These are phyloP conservation scores for Sisymbrium irio DNA, from an alignment of 345 rosid genomes.

Conservation along the genomic window DNA sequence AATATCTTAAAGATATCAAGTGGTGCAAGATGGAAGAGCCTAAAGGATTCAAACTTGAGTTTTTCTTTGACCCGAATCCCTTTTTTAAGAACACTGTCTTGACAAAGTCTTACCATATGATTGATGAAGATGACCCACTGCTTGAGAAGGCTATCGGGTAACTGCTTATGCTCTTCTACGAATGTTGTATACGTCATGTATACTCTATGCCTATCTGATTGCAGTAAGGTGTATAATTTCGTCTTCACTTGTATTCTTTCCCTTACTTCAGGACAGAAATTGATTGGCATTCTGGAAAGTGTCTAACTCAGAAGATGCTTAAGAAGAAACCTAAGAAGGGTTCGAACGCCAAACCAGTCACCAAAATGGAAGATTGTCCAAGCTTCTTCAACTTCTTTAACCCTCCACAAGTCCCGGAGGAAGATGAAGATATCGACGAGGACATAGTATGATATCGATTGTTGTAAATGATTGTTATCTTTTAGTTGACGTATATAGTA, in stretches of 20 bases:
- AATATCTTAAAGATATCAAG: constrained; percentile 74
- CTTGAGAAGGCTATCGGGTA: constrained; percentile 91
- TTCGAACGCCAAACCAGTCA: constrained; percentile 66
- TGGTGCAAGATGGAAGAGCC: constrained; percentile 73
- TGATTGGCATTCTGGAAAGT: constrained; percentile 91
- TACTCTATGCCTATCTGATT: constrained; percentile 5
- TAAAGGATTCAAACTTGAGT: constrained; percentile 92
- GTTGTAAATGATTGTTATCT: neutral
- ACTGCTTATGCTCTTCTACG: constrained; percentile 14
- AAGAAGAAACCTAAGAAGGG: constrained; percentile 95
- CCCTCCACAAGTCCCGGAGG: constrained; percentile 91
- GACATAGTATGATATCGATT: constrained; percentile 48
- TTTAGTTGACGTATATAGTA: neutral
- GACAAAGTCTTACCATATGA: constrained; percentile 90
- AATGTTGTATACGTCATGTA: neutral
- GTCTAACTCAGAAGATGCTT: constrained; percentile 78
- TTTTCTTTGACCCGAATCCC: constrained; percentile 75
- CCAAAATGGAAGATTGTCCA: constrained; percentile 73
- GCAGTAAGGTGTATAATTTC: neutral
- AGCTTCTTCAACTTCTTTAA: constrained; percentile 90
- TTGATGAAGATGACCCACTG: constrained; percentile 89
- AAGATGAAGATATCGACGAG: constrained; percentile 81
- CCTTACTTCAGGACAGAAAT: constrained; percentile 65
- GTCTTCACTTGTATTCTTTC: neutral
- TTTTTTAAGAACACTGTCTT: constrained; percentile 68